phyloP scores from a whole-genome alignment of 2,329 filamentous ascomycete genomes.

The Geoglossum cookeanum region DNA sequence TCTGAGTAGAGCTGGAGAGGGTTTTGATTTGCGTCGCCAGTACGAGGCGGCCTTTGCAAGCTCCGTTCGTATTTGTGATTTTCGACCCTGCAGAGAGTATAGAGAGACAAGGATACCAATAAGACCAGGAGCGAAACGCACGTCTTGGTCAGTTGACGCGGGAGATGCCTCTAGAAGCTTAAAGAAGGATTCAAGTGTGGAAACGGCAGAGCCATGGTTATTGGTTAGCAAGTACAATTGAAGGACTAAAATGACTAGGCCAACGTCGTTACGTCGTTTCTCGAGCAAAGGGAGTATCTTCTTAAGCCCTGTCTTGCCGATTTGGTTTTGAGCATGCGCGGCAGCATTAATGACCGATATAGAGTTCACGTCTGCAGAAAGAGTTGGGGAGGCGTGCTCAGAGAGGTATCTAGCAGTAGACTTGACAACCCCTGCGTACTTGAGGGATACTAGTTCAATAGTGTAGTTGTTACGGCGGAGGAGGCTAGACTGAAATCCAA shows the following conservation, averaged over 20 bases:
- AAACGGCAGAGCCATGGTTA: conserved; percentile 54
- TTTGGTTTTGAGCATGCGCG: conserved; percentile 44
- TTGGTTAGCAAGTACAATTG: conserved; percentile 60
- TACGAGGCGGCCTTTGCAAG: conserved; percentile 62
- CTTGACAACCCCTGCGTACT: conserved; percentile 43
- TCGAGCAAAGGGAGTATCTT: conserved; percentile 50
- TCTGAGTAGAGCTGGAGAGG: conserved; percentile 47
- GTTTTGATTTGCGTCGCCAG: conserved; percentile 49
- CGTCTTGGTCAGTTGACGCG: conserved; percentile 38
- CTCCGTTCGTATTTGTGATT: conserved; percentile 49
- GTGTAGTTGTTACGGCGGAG: conserved; percentile 44
- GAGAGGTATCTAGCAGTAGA: conserved; percentile 33
- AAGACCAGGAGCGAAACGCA: conserved; percentile 68
- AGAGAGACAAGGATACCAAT: conserved; percentile 63
- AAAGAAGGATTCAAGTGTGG: conserved; percentile 59
- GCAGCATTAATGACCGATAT: conserved; percentile 52
- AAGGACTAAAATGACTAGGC: conserved; percentile 57
- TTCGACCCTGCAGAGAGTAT: conserved; percentile 58
- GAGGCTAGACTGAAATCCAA: conserved; percentile 47
- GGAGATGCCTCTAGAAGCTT: conserved; percentile 46
- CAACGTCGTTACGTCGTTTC: conserved; percentile 59
- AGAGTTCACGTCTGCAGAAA: conserved; percentile 31
- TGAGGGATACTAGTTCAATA: conserved; percentile 46
- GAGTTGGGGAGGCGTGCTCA: conserved; percentile 27
- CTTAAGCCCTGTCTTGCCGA: conserved; percentile 49